Percentiles rank a stretch among this genome's conserved stretches.
Evolutionary conservation across 805 yeast genomes (phyloP).

Genomic region (Teunomyces barrocoloradensis): DNA sequence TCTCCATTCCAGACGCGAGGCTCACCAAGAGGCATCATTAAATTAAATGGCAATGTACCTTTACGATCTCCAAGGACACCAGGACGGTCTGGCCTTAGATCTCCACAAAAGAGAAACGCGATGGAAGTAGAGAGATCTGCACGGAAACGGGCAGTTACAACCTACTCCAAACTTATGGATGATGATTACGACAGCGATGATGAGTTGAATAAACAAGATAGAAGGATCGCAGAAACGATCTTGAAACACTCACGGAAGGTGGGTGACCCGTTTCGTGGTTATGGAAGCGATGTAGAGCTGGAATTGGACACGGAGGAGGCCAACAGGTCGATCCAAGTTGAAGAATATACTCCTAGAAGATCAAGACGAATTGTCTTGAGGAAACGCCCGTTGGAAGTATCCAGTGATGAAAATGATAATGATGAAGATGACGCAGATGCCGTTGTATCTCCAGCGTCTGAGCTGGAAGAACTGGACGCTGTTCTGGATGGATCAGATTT

Average conservation of each 20-base stretch:
- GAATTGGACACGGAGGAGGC: constrained; percentile 18
- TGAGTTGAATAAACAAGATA: constrained; percentile 39
- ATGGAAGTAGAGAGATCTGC: constrained; percentile 47
- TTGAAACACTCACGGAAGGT: constrained; percentile 21
- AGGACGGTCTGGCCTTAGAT: constrained; percentile 46
- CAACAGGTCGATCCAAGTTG: constrained; percentile 1
- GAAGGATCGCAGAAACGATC: constrained; percentile 43
- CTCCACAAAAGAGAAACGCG: constrained; percentile 40
- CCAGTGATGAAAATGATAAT: constrained; percentile 11
- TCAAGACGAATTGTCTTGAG: constrained; percentile 3
- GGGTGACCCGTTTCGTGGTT: constrained; percentile 7
- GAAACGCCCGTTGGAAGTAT: neutral
- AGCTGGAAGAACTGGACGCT: neutral
- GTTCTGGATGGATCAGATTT: constrained; percentile 1
- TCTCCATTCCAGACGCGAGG: constrained; percentile 29
- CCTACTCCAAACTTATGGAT: constrained; percentile 30
- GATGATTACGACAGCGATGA: constrained; percentile 34
- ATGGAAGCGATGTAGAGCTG: constrained; percentile 23
- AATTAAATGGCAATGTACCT: constrained; percentile 13
- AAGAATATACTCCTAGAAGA: constrained; percentile 5
- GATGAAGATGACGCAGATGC: constrained; percentile 7
- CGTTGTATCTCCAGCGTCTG: neutral
- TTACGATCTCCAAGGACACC: constrained; percentile 34
- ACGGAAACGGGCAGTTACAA: constrained; percentile 43
- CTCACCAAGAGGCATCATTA: constrained; percentile 24